Evolutionary conservation across 2,329 filamentous ascomycete species (phyloP).

Genomic region (Alternaria hordeiaustralica): DNA sequence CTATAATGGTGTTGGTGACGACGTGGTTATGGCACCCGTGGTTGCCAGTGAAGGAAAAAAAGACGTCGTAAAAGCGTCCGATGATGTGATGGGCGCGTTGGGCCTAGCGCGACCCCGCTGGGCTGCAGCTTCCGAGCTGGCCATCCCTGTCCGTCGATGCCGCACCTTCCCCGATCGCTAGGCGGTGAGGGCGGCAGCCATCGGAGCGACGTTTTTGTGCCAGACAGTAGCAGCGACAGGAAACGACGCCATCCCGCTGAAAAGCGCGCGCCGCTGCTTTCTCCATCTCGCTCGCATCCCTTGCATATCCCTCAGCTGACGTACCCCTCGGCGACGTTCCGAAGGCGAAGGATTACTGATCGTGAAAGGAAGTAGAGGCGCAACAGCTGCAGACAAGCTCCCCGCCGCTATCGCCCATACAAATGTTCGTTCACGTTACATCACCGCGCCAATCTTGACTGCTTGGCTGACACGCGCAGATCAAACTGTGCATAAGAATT

Average conservation of each 20-base stretch:
- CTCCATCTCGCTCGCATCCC: neutral
- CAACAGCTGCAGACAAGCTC: conserved; percentile 6
- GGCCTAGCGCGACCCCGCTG: conserved; percentile 21
- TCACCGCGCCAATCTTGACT: neutral
- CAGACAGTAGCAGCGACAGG: conserved; percentile 6
- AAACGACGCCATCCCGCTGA: conserved; percentile 19
- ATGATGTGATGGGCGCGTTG: conserved; percentile 15
- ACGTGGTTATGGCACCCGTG: neutral
- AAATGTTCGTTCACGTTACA: conserved; percentile 6
- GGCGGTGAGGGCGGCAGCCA: conserved; percentile 26
- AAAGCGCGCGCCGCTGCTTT: conserved; percentile 2
- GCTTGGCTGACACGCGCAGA: conserved; percentile 5
- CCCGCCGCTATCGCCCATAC: neutral
- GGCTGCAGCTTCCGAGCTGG: conserved; percentile 9
- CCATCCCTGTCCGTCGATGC: conserved; percentile 15
- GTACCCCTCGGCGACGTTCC: neutral
- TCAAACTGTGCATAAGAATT: neutral
- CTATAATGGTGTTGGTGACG: neutral
- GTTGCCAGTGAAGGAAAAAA: neutral
- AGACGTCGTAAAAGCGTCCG: conserved; percentile 14
- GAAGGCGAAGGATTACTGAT: neutral
- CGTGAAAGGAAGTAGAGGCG: conserved; percentile 3
- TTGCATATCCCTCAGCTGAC: neutral
- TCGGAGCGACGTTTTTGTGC: conserved; percentile 16
- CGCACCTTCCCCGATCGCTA: conserved; percentile 13